These are phyloP conservation scores for Pseudogymnoascus sp. DNA, from an alignment of 2,329 filamentous ascomycete species.

Conservation along the genomic window DNA sequence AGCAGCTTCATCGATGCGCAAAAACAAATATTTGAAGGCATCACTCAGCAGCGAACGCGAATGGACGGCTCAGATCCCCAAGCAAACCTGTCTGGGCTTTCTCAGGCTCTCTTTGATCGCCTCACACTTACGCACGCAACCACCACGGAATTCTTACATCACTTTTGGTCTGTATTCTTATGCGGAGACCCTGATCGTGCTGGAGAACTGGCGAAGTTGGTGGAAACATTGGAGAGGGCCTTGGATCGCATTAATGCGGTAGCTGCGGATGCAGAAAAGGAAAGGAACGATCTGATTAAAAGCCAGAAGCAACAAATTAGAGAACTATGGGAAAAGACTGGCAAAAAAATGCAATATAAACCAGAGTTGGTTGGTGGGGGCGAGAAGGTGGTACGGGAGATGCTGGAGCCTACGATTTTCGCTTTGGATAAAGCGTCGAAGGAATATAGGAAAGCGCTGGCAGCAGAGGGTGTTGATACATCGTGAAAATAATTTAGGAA, in stretches of 20 bases:
- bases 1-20: constrained; percentile 58
- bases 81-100: constrained; percentile 35
- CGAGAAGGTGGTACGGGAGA: constrained; percentile 62
- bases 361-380: constrained; percentile 66
- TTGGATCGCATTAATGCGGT: constrained; percentile 73
- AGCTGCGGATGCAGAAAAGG: constrained; percentile 69
- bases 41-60: constrained; percentile 54
- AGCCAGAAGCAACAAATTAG: constrained; percentile 63
- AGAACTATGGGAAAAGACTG: constrained; percentile 63
- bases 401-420: constrained; percentile 67
- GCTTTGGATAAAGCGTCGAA: constrained; percentile 63
- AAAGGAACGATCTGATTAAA: constrained; percentile 60
- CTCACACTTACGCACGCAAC: constrained; percentile 80
- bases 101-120: constrained; percentile 49
- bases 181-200: constrained; percentile 80
- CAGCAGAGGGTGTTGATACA: constrained; percentile 44
- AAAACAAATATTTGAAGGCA: constrained; percentile 57
- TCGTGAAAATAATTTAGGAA: constrained; percentile 11
- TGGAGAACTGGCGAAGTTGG: constrained; percentile 70
- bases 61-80: constrained; percentile 39
- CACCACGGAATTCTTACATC: constrained; percentile 89
- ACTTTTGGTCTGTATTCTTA: constrained; percentile 90
- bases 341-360: constrained; percentile 66
- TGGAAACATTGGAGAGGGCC: constrained; percentile 73
- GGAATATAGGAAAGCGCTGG: constrained; percentile 66